Base-by-base conservation (phyloP, 495 filamentous ascomycete genomes). In the Trypethelium eluteriae region DNA sequence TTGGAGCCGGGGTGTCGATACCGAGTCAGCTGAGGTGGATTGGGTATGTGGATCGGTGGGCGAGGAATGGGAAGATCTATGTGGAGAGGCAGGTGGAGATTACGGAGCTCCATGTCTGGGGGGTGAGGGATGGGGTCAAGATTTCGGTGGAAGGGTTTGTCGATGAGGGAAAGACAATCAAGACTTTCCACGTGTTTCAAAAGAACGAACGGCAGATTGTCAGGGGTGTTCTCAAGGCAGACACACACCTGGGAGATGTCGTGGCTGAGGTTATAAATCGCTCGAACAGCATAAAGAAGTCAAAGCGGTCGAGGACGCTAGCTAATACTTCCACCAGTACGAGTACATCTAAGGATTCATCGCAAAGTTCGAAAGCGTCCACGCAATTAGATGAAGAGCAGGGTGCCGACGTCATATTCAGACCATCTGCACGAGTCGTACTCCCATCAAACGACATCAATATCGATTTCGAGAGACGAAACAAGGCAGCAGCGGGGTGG, bases 1-100 rank as follows among this genome's bases (percentile, higher is more conserved):
- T 96, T 73, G 94, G 94, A 1, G 81, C 84, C 47, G 94, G 94
- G 2, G 88, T 98, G n/a, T 92, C 88, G 47, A 98, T 98, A 59
- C 92, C 92, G 0, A 93, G 89, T 70, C 94, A 98, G 77, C 74
- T 93, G 67, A 81, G 94, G 11, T 97, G 90, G 86, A 81, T 97
- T 10, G 81, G 82, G n/a, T 98, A 98, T 76, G 89, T 96, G 34
- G 89, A 96, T 73, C 83, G 86, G 39, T 98, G 94, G 94, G 80
- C 89, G 14, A 86, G 84, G 62, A 72, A 82, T 49, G 84, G 78
- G 7, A 96, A 96, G 77, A 79, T 81, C 38, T 98, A 97, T 71
- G 80, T 94, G 2, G 93, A 96, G 71, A 80, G 91, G 38, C 82
- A 85, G 63, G 83, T 96, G 35, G 93, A 96, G 79, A 86, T 98